These are phyloP conservation scores for Linnemannia elongata DNA, from an alignment of 192 early-diverging fungal species.

Conservation along the genomic window DNA sequence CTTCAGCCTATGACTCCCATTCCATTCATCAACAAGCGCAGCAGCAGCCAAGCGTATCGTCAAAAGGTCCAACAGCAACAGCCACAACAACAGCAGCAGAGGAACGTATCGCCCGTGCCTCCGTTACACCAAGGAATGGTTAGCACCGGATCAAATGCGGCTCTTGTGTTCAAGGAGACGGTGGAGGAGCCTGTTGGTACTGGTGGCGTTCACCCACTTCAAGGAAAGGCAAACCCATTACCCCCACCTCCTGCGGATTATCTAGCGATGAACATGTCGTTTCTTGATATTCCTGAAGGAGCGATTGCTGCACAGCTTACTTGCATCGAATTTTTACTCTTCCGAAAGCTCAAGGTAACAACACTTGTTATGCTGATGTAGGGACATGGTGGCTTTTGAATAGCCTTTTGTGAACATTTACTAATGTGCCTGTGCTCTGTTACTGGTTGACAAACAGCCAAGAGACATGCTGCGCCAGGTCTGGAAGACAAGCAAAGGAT, in stretches of 20 bases:
- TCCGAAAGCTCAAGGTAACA: conserved; percentile 72
- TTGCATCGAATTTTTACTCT: conserved; percentile 72
- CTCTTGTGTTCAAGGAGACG: conserved; percentile 22
- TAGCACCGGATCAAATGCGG: neutral
- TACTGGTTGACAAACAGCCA: conserved; percentile 46
- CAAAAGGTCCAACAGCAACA: conserved; percentile 24
- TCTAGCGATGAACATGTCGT: conserved; percentile 50
- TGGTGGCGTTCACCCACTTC: neutral
- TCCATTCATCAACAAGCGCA: conserved; percentile 46
- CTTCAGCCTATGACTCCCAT: conserved; percentile 36
- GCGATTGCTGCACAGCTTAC: conserved; percentile 77
- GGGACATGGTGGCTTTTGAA: neutral
- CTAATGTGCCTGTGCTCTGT: neutral
- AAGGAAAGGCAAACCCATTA: conserved; percentile 5
- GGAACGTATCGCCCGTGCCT: neutral
- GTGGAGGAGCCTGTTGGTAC: conserved; percentile 17
- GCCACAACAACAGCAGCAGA: neutral
- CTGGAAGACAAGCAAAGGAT: conserved; percentile 61
- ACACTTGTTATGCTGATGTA: too few relatives aligned
- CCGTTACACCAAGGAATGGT: neutral
- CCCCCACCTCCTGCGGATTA: conserved; percentile 12
- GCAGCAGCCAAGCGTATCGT: conserved; percentile 40
- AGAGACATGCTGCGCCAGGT: conserved; percentile 73
- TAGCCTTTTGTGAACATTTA: neutral
- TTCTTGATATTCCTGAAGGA: conserved; percentile 68